A percentile compares a stretch with the other conserved stretches of the same genome.
Evolutionary conservation across 306 rosid species (phyloP).

Genomic region (Malus fusca): DNA sequence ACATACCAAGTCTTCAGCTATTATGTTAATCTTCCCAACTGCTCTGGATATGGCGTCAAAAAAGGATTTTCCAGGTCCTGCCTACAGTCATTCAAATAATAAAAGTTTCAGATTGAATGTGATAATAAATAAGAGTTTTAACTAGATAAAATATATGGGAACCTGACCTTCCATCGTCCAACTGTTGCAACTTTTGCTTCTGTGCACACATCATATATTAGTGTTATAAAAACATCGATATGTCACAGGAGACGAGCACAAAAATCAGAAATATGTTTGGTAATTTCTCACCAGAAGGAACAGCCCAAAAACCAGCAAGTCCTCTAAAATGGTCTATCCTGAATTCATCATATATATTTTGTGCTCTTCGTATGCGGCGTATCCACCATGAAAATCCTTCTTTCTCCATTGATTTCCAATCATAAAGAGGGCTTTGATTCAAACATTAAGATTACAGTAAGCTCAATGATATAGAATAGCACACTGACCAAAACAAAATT

Average conservation of each 20-base stretch:
- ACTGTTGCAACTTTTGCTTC: constrained; percentile 82
- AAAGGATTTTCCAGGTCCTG: constrained; percentile 80
- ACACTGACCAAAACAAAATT: not conserved
- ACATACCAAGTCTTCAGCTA: constrained; percentile 95
- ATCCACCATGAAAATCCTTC: constrained; percentile 96
- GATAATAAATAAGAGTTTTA: constrained; percentile 10
- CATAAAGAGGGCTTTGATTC: constrained; percentile 73
- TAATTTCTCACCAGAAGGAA: constrained; percentile 65
- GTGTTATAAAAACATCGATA: not conserved
- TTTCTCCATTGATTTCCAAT: constrained; percentile 94
- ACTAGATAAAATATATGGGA: constrained; percentile 15
- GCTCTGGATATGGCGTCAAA: constrained; percentile 69
- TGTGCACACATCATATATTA: constrained; percentile 40
- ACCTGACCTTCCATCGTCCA: constrained; percentile 90
- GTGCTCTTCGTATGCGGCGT: constrained; percentile 74
- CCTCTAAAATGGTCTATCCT: constrained; percentile 97
- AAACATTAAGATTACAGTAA: constrained; percentile 19
- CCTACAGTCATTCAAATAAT: constrained; percentile 47
- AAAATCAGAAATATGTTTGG: constrained; percentile 6
- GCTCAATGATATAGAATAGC: constrained; percentile 5
- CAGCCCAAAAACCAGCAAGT: constrained; percentile 91
- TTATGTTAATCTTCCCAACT: constrained; percentile 66
- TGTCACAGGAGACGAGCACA: constrained; percentile 8
- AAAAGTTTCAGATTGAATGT: constrained; percentile 14
- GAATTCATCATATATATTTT: constrained; percentile 73